A percentile compares a stretch with the other conserved stretches of the same genome.
These are phyloP conservation scores for Sclerotinia minor DNA, from an alignment of 2,329 filamentous ascomycete species.

Conservation along the genomic window DNA sequence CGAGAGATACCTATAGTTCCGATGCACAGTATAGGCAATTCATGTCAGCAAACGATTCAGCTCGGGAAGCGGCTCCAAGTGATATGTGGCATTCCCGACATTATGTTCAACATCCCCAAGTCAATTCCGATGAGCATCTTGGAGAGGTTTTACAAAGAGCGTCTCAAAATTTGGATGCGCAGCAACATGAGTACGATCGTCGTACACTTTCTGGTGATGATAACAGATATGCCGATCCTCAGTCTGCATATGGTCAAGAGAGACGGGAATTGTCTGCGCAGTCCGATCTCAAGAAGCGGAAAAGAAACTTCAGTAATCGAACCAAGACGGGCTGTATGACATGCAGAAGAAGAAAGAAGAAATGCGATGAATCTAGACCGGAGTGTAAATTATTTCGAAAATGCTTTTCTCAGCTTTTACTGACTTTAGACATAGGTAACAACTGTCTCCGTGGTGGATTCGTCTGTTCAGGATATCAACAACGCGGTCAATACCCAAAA, in stretches of 20 bases:
- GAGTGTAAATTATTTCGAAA: conserved; percentile 67
- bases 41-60: conserved; percentile 33
- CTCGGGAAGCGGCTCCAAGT: conserved; percentile 29
- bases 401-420: conserved; percentile 15
- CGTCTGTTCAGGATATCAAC: conserved; percentile 85
- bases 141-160: conserved; percentile 54
- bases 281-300: conserved; percentile 67
- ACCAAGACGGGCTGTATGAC: conserved; percentile 96
- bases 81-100: conserved; percentile 38
- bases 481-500: conserved; percentile 76
- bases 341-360: conserved; percentile 91
- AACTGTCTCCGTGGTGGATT: conserved; percentile 93
- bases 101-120: conserved; percentile 49
- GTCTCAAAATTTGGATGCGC: conserved; percentile 44
- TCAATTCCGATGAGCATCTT: conserved; percentile 50
- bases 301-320: conserved; percentile 86
- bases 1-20: conserved; percentile 34
- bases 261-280: conserved; percentile 47
- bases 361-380: conserved; percentile 92
- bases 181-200: conserved; percentile 42
- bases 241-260: conserved; percentile 42
- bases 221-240: conserved; percentile 42
- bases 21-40: conserved; percentile 37
- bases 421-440: conserved; percentile 56
- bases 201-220: conserved; percentile 44